phyloP scores from a whole-genome alignment of 192 early-diverging fungal genomes.

The Gigaspora rosea region DNA sequence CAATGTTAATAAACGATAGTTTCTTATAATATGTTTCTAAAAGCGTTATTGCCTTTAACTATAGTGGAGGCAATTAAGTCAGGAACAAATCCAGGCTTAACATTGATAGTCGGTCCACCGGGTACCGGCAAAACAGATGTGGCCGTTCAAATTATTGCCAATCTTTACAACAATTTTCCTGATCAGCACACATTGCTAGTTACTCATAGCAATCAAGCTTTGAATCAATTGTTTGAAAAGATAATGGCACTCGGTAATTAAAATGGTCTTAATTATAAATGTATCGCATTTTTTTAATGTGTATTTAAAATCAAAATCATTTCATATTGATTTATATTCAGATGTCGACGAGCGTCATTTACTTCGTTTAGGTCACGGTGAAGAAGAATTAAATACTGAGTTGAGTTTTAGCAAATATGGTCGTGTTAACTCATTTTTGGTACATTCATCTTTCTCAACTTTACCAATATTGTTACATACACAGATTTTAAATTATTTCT shows the following conservation, averaged over 20 bases:
- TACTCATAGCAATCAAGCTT: conserved; percentile 97
- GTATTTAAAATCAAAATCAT: background rate
- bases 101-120: conserved; percentile 95
- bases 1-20: background rate
- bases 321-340: background rate
- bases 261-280: background rate
- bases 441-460: background rate
- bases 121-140: conserved; percentile 99
- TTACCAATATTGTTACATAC: background rate
- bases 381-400: conserved; percentile 83
- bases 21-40: background rate
- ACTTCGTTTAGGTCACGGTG: conserved; percentile 92
- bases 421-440: conserved; percentile 87
- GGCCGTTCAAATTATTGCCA: conserved; percentile 94
- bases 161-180: conserved; percentile 89
- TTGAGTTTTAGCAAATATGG: conserved; percentile 90
- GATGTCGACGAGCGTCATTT: conserved; percentile 95
- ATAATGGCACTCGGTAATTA: conserved; percentile 66
- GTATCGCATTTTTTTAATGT: background rate
- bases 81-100: conserved; percentile 85
- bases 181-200: conserved; percentile 89
- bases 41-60: conserved; percentile 9
- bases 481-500: background rate
- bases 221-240: conserved; percentile 98
- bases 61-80: conserved; percentile 81